phyloP scores from a whole-genome alignment of 139 green algal species.

The Volvox reticuliferus region DNA sequence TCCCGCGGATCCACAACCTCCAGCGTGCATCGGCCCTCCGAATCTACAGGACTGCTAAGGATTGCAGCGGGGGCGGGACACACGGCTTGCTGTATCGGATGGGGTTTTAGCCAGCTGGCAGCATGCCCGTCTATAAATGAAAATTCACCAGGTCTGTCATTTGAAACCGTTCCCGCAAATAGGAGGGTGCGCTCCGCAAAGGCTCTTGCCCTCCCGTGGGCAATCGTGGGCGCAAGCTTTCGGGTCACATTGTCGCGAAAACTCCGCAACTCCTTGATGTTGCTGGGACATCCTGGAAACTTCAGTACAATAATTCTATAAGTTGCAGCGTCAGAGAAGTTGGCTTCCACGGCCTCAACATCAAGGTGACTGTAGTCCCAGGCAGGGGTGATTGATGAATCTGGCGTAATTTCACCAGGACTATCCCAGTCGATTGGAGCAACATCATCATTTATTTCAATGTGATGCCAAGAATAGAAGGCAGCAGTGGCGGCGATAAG shows the following conservation, averaged over 20 bases:
- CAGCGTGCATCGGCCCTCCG: no score
- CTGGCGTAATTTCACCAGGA: neutral
- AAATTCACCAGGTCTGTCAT: neutral
- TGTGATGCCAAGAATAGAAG: neutral
- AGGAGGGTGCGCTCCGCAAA: no score
- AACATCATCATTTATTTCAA: neutral
- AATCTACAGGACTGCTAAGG: no score
- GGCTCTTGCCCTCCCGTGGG: neutral
- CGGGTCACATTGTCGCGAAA: conserved; percentile 34
- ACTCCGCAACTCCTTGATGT: neutral
- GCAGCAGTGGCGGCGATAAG: neutral
- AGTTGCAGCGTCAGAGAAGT: neutral
- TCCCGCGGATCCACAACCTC: no score
- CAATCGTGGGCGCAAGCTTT: conserved; percentile 19
- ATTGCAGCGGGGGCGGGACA: no score
- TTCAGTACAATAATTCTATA: neutral
- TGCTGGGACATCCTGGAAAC: neutral
- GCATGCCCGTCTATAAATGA: neutral
- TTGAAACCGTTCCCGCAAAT: no score
- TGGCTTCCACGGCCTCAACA: neutral
- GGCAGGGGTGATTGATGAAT: neutral
- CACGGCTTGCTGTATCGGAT: neutral
- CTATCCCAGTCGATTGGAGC: neutral
- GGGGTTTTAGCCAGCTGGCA: neutral
- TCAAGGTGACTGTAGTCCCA: conserved; percentile 1